phyloP scores from a whole-genome alignment of 495 filamentous ascomycete species.

The Neurospora sp. region DNA sequence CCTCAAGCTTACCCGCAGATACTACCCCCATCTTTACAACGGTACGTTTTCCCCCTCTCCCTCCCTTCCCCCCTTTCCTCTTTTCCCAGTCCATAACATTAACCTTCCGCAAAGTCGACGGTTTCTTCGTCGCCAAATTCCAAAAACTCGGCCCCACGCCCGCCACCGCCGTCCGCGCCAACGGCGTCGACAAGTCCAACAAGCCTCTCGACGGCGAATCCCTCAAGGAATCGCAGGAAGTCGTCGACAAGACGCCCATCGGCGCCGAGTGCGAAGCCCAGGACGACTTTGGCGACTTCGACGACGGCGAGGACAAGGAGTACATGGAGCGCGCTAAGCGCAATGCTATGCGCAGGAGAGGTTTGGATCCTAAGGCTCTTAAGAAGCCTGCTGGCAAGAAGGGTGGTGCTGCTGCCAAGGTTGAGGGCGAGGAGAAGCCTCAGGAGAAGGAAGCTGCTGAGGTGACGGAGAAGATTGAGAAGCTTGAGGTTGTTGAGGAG shows the following conservation, averaged over 20 bases:
- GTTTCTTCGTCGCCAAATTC: conserved; percentile 96
- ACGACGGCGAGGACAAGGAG: conserved; percentile 71
- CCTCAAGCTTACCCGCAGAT: conserved; percentile 78
- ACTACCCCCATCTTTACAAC: conserved; percentile 92
- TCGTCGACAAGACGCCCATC: conserved; percentile 42
- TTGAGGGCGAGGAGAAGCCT: conserved; percentile 3
- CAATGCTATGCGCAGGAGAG: conserved; percentile 44
- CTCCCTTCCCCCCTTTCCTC: neutral
- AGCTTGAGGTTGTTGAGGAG: conserved; percentile 17
- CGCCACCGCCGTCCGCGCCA: conserved; percentile 37
- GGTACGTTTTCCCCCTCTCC: neutral
- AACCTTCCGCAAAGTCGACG: too few relatives aligned
- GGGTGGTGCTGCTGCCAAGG: neutral
- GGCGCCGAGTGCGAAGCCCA: conserved; percentile 31
- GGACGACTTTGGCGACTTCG: conserved; percentile 70
- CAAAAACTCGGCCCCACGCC: conserved; percentile 80
- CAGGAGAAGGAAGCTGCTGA: neutral
- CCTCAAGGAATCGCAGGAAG: conserved; percentile 23
- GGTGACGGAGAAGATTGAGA: conserved; percentile 15
- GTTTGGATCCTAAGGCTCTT: conserved; percentile 42
- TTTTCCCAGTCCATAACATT: too few relatives aligned
- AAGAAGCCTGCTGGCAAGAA: conserved; percentile 20
- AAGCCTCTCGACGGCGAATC: conserved; percentile 8
- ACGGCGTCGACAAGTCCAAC: conserved; percentile 26
- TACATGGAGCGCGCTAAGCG: conserved; percentile 66